Evolutionary conservation across 768 basidiomycete genomes (phyloP).

Genomic region (Mycena maculata): DNA sequence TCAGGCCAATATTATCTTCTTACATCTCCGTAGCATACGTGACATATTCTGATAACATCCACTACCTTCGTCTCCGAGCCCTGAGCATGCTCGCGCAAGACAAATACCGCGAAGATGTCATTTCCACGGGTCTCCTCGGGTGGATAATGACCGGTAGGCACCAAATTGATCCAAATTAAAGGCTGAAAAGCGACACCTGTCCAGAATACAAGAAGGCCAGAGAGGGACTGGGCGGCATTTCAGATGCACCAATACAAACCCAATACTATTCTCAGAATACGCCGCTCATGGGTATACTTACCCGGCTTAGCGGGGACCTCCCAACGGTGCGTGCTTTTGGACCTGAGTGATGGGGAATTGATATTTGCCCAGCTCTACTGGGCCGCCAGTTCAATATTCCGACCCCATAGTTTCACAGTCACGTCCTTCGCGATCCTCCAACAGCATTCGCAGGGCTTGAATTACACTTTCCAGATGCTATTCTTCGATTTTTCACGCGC

Average conservation of each 20-base stretch:
- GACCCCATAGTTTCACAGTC: slow-evolving; percentile 40
- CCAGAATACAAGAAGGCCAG: slow-evolving; percentile 17
- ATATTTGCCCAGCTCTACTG: slow-evolving; percentile 36
- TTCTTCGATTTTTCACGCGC: not conserved
- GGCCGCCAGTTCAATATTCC: slow-evolving; percentile 38
- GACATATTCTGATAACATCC: not conserved
- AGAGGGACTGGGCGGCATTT: not conserved
- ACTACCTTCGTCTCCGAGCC: slow-evolving; percentile 17
- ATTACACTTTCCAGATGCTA: slow-evolving; percentile 25
- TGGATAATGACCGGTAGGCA: slow-evolving; percentile 16
- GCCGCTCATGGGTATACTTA: not conserved
- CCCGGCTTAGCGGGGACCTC: not conserved
- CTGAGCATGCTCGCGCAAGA: not conserved
- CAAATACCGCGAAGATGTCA: slow-evolving; percentile 9
- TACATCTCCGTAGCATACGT: not conserved
- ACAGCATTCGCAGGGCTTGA: slow-evolving; percentile 37
- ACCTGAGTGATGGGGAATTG: not conserved
- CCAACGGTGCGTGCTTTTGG: not conserved
- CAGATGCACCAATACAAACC: not conserved
- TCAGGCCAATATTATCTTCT: not conserved
- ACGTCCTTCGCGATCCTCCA: slow-evolving; percentile 44
- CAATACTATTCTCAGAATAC: not conserved
- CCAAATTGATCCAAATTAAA: not conserved
- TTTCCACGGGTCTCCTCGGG: not conserved
- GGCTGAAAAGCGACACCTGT: no score